Evolutionary conservation across 345 rosid species (phyloP), one percentile per base, ranked within the genome.

Genomic region (Ceriops zippeliana): DNA sequence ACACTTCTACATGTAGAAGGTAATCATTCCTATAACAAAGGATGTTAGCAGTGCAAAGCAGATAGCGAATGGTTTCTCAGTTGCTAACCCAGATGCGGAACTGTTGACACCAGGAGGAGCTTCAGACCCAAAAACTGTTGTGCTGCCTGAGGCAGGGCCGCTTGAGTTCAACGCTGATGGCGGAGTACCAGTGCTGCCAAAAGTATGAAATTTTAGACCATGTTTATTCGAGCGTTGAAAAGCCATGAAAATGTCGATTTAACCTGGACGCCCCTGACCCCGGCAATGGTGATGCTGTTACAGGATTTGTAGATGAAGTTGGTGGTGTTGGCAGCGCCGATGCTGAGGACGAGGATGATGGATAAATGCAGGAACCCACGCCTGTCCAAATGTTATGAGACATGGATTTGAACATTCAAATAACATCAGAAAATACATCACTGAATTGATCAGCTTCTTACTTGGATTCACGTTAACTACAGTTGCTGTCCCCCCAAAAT

Each of bases 401-500:
- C 3, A 22, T 7, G 21, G 38, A 68, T 26, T 37, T 2, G 20
- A 61, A 46, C 28, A 69, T 51, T 62, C 4, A 47, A 27, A 34
- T 31, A 22, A 65, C 6, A 56, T 56, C 28, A 24, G 59, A 56
- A 56, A 24, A 24, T 56, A 5, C 58, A 65, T 20, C n/a, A 1
- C 5, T 7, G 34, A 47, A 28, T 53, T 9, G 1, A 70, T 10
- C 26, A 57, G 61, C 53, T 68, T 75, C 96, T 88, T 75, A 96
- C 99, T 92, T 78, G 99, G 99, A 72, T 96, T 92, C 22, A 70
- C 58, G 81, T 51, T 81, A 27, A 87, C 90, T 24, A 84, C 30
- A 28, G 70, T 35, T 1, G 97, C 99, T 5, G 83, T 64, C 34
- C 98, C 98, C 37, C 98, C 93, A 57, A 96, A 96, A 62, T 96